Evolutionary conservation across 2,329 filamentous ascomycete genomes (phyloP), one percentile per base, ranked within the genome.

Genomic region (Didymosphaeria variabile): DNA sequence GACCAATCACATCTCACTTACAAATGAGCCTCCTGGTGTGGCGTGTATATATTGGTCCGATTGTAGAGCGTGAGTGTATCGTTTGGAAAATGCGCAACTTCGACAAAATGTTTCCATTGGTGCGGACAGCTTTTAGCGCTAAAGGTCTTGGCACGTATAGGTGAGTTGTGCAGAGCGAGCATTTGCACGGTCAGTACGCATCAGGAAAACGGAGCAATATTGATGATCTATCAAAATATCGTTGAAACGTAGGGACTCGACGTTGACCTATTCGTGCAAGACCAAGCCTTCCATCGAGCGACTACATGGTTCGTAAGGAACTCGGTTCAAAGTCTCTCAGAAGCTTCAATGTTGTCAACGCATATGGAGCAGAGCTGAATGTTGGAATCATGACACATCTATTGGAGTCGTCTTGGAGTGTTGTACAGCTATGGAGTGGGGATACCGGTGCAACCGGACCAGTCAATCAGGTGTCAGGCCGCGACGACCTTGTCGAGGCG

Each of bases 121-220:
- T 26, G 45, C 57, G 57, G 67, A 65, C 59, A 69, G 60, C 65
- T 70, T 69, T 71, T 67, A 57, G 61, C 67, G 67, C 63, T 67
- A 69, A 65, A 50, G 69, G 15, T 13, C 63, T 63, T 68, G 67
- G 66, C 68, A 32, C 26, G 26, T 29, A 4, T 29, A 29, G 26
- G 26, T 29, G 26, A 6, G 6, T 29, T 29, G n/a, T n/a, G n/a
- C n/a, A n/a, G n/a, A n/a, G n/a, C n/a, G n/a, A n/a, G n/a, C n/a
- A n/a, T n/a, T 29, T 29, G 6, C 19, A 40, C 29, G 49, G 19
- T 15, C 21, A 40, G 4, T 29, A 29, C 26, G 26, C 26, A 29
- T 29, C 26, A 29, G 4, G 26, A 29, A 29, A 29, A 29, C 26
- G 26, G 6, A 29, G 6, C 26, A 29, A 29, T 29, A 29, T 29